Conservation (phyloP, 495 filamentous ascomycete genomes). For the Halenospora varia region DNA sequence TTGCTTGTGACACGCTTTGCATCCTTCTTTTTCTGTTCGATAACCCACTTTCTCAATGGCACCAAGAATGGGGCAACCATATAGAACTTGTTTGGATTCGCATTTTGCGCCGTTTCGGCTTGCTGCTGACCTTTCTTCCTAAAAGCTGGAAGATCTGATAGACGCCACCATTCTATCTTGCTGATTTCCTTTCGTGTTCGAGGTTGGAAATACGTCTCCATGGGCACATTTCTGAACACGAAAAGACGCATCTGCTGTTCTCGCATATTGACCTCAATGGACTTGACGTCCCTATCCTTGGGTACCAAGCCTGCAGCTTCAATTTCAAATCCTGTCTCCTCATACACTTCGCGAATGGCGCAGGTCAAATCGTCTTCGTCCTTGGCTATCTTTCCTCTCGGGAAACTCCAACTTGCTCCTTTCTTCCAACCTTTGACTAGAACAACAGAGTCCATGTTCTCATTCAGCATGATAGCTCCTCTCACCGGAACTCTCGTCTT, state of each 20-base stretch:
- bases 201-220: conserved; percentile 82
- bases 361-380: conserved; percentile 90
- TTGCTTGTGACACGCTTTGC: conserved; percentile 31
- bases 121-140: conserved; percentile 56
- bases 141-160: conserved; percentile 81
- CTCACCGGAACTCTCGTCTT: conserved; percentile 91
- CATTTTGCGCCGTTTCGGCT: conserved; percentile 49
- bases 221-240: conserved; percentile 81
- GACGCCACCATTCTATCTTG: conserved; percentile 86
- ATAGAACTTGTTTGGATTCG: conserved; percentile 75
- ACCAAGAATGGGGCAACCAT: conserved; percentile 94
- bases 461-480: conserved; percentile 87
- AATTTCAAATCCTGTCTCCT: conserved; percentile 91
- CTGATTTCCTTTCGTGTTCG: conserved; percentile 96
- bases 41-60: conserved; percentile 86
- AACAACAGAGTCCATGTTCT: conserved; percentile 85
- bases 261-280: conserved; percentile 80
- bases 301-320: conserved; percentile 66
- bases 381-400: conserved; percentile 94
- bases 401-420: conserved; percentile 93
- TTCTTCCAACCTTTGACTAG: conserved; percentile 98
- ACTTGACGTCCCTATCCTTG: conserved; percentile 63
- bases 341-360: conserved; percentile 88
- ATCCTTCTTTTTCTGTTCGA: conserved; percentile 71
- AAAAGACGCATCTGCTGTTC: conserved; percentile 91